These are phyloP conservation scores for Petunia axillaris DNA, from an alignment of 257 asterid species.

Conservation along the genomic window DNA sequence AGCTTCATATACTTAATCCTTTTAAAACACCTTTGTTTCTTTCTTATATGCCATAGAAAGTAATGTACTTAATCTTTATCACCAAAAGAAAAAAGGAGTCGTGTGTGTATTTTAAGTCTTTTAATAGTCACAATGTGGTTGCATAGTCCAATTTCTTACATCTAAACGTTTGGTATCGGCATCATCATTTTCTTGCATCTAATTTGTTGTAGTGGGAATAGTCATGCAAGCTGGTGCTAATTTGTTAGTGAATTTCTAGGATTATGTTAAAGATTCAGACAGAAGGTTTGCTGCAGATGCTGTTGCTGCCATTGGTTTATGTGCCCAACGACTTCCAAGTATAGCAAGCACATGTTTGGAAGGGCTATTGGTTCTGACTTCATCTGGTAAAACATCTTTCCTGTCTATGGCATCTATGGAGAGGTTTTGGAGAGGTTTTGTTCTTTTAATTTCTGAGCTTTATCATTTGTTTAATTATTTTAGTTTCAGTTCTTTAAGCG, in stretches of 20 bases:
- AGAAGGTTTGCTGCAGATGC: slow-evolving; percentile 95
- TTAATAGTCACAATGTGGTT: background rate
- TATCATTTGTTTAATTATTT: slow-evolving; percentile 13
- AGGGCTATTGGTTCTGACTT: slow-evolving; percentile 69
- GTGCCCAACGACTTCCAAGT: slow-evolving; percentile 76
- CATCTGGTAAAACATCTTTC: slow-evolving; percentile 59
- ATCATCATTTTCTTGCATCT: background rate
- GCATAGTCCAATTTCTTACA: background rate
- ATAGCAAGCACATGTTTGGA: slow-evolving; percentile 78
- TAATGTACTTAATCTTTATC: background rate
- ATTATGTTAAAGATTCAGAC: slow-evolving; percentile 91
- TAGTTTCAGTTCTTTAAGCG: slow-evolving; percentile 29
- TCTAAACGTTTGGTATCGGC: background rate
- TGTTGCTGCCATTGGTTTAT: slow-evolving; percentile 88
- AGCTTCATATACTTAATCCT: background rate
- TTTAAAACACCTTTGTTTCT: slow-evolving; percentile 18
- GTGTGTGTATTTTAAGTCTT: background rate
- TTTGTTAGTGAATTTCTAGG: slow-evolving; percentile 51
- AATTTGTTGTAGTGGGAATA: slow-evolving; percentile 26
- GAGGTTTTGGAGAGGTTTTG: slow-evolving; percentile 19
- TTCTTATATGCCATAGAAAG: slow-evolving; percentile 18
- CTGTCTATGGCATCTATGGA: slow-evolving; percentile 23
- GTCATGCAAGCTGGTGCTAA: slow-evolving; percentile 36
- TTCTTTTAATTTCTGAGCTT: slow-evolving; percentile 17
- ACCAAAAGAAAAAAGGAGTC: background rate